Evolutionary conservation across 2,329 filamentous ascomycete genomes (phyloP), one percentile per base, ranked within the genome.

Genomic region (Cordyceps militaris): DNA sequence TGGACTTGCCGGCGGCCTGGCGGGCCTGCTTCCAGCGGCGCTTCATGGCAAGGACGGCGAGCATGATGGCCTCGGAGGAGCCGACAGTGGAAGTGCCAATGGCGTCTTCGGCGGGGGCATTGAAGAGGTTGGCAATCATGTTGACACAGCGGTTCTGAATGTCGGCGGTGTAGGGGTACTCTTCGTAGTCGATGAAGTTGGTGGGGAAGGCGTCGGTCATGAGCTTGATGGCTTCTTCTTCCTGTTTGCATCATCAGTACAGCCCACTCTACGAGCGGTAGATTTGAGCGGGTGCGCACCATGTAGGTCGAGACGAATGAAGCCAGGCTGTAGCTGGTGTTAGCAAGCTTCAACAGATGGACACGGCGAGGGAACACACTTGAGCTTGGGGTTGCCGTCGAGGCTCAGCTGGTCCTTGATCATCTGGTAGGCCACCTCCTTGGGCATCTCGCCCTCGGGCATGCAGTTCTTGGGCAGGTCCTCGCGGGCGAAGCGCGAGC

Each of bases 281-380:
- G 54, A 61, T 32, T 62, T 55, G 59, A 56, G 43, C 36, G 46
- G 54, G 49, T 58, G 30, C 28, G 65, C 77, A 90, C 88, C 91
- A 96, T 97, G 77, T 95, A 97, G 1, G 93, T 97, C 1, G 92
- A 96, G 63, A 96, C 91, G 68, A 97, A 97, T 38, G 87, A 92
- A 30, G 93, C 92, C 66, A 97, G 74, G 72, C 90, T 94, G 57
- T 11, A 4, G 3, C 9, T 30, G 11, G 16, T 30, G 26, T 38
- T 38, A n/a, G 34, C 38, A 34, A 44, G 13, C 68, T 79, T 64
- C 5, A 2, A n/a, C 8, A 36, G 14, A 30, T 38, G 24, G 40
- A 24, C 2, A 6, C 5, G 4, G 19, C 9, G 30, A 13, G 19
- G 2, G n/a, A 47, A 26, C 53, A n/a, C 74, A 89, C 86, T 87